Evolutionary conservation across 139 green algal species (phyloP).

Genomic region (Asterochloris erici): DNA sequence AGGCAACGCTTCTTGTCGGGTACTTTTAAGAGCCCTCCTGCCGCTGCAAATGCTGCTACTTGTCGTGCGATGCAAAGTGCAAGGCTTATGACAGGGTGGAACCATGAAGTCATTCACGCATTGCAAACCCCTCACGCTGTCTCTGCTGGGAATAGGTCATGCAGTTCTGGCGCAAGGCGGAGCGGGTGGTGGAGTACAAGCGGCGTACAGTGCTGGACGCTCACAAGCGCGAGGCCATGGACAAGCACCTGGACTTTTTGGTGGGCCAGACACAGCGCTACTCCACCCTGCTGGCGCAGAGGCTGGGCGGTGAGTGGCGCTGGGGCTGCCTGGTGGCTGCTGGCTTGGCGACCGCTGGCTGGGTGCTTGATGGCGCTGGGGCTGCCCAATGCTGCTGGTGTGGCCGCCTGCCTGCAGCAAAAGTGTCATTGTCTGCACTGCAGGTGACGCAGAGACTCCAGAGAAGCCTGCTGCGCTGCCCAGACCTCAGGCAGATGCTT

Average conservation of each 20-base stretch:
- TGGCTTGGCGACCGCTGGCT: too few relatives aligned
- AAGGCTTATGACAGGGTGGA: neutral
- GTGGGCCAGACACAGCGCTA: constrained; percentile 95
- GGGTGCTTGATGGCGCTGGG: too few relatives aligned
- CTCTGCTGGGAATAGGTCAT: constrained; percentile 48
- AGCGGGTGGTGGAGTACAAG: constrained; percentile 89
- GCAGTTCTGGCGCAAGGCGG: constrained; percentile 89
- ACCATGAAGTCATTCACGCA: neutral
- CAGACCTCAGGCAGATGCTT: neutral
- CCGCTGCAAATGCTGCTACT: too few relatives aligned
- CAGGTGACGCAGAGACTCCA: too few relatives aligned
- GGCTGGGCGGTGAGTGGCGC: constrained; percentile 38
- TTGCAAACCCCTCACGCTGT: neutral
- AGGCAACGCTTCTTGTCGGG: neutral
- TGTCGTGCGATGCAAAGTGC: neutral
- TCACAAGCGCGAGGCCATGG: constrained; percentile 66
- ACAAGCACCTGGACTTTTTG: constrained; percentile 90
- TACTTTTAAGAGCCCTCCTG: neutral
- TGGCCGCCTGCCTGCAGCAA: too few relatives aligned
- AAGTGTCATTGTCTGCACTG: too few relatives aligned
- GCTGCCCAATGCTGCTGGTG: too few relatives aligned
- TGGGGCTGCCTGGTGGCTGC: neutral
- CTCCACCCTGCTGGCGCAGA: constrained; percentile 75
- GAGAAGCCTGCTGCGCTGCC: too few relatives aligned
- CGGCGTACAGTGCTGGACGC: constrained; percentile 53